phyloP scores from a whole-genome alignment of 768 basidiomycete genomes.

The Termitomyces sp. region DNA sequence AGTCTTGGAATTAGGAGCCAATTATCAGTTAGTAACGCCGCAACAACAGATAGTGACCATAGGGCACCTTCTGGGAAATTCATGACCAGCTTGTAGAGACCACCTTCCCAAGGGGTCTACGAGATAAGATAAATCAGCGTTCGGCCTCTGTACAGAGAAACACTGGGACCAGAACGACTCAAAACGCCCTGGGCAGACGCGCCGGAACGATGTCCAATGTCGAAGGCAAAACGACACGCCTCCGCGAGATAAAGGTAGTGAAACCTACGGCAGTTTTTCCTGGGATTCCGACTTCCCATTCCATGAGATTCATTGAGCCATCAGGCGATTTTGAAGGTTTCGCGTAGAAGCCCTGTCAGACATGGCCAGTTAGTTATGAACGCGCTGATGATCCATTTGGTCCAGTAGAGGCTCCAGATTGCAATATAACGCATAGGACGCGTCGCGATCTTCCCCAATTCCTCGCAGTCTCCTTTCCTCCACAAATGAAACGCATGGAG shows the following conservation, averaged over 20 bases:
- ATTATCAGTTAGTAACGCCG: background rate
- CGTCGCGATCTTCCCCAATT: background rate
- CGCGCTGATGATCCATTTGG: conserved; percentile 1
- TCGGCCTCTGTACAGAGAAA: conserved; percentile 8
- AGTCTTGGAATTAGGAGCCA: conserved; percentile 49
- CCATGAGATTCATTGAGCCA: conserved; percentile 93
- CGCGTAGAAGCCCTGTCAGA: conserved; percentile 88
- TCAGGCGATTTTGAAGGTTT: conserved; percentile 88
- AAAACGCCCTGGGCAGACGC: conserved; percentile 6
- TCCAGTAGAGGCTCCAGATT: background rate
- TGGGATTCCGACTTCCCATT: conserved; percentile 99
- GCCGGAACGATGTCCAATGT: conserved; percentile 5
- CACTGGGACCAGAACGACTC: background rate
- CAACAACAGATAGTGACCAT: background rate
- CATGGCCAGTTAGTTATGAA: conserved; percentile 4
- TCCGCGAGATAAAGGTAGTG: background rate
- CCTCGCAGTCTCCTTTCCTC: background rate
- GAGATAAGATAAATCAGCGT: conserved; percentile 7
- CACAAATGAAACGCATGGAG: background rate
- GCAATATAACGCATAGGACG: conserved; percentile 1
- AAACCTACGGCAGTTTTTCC: conserved; percentile 80
- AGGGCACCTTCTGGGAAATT: conserved; percentile 93
- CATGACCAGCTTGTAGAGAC: conserved; percentile 92
- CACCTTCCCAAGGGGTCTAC: conserved; percentile 96
- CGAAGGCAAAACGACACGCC: background rate